Percentiles rank a stretch among this genome's conserved stretches.
phyloP scores from a whole-genome alignment of 176 grass and related monocot species.

The Microstegium vimineum region DNA sequence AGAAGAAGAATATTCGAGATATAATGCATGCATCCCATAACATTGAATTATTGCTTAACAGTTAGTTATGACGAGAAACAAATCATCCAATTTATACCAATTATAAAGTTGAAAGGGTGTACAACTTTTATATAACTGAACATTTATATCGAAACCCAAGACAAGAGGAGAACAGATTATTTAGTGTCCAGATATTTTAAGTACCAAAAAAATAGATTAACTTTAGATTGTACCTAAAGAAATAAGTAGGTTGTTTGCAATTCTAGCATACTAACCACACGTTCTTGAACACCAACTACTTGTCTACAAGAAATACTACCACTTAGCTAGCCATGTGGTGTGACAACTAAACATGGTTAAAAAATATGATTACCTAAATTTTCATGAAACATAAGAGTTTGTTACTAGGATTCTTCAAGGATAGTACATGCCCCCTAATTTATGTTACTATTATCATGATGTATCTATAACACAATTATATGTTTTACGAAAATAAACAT shows the following conservation, averaged over 20 bases:
- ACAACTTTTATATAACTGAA: neutral
- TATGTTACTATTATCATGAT: neutral
- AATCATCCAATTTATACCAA: neutral
- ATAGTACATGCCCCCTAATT: neutral
- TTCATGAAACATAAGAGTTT: too few species aligned
- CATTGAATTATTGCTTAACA: neutral
- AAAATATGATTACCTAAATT: neutral
- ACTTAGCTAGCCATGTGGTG: neutral
- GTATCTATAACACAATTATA: neutral
- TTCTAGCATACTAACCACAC: neutral
- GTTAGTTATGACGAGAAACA: neutral
- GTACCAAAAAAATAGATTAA: neutral
- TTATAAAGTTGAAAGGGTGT: neutral
- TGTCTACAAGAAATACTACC: neutral
- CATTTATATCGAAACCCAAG: neutral
- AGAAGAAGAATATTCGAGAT: neutral
- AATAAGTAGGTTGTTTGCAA: neutral
- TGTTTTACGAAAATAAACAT: neutral
- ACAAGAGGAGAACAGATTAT: neutral
- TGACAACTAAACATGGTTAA: neutral
- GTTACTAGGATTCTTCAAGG: neutral
- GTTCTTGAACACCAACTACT: neutral
- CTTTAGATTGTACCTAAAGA: too few species aligned
- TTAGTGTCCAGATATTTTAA: neutral
- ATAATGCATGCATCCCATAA: neutral